phyloP scores from a whole-genome alignment of 2,329 filamentous ascomycete genomes.

The Tolypocladium pustulatum region DNA sequence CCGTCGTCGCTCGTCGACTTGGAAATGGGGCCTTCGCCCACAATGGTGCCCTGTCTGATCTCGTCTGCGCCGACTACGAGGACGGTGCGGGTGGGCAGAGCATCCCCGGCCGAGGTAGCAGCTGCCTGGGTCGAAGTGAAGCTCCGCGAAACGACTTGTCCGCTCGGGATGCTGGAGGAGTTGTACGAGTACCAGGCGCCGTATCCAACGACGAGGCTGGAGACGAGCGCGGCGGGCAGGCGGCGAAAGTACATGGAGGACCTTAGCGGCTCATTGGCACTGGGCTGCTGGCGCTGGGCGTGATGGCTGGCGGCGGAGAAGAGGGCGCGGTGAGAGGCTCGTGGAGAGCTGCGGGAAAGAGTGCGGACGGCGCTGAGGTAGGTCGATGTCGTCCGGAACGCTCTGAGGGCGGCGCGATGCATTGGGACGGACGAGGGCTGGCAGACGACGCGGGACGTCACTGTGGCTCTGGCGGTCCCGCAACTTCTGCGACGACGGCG shows the following conservation, averaged over 20 bases:
- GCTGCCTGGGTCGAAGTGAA: constrained; percentile 28
- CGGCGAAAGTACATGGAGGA: constrained; percentile 70
- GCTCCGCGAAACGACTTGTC: constrained; percentile 26
- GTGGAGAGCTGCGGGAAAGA: constrained; percentile 32
- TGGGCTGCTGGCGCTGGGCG: constrained; percentile 21
- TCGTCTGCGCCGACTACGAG: constrained; percentile 85
- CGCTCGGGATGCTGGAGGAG: constrained; percentile 20
- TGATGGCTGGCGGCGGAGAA: constrained; percentile 14
- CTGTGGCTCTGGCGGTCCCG: not conserved
- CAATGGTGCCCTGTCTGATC: constrained; percentile 77
- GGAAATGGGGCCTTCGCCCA: constrained; percentile 75
- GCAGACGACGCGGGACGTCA: not conserved
- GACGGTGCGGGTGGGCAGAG: constrained; percentile 51
- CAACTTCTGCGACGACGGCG: not conserved
- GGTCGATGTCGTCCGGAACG: constrained; percentile 57
- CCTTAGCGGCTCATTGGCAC: constrained; percentile 41
- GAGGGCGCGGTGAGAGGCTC: constrained; percentile 26
- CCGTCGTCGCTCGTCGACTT: constrained; percentile 82
- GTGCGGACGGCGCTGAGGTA: constrained; percentile 52
- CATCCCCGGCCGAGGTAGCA: constrained; percentile 17
- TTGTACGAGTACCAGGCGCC: constrained; percentile 68
- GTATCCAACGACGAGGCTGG: constrained; percentile 58
- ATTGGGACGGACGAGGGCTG: constrained; percentile 34
- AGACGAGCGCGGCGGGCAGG: constrained; percentile 55
- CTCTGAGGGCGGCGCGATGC: constrained; percentile 62